Percentiles rank a stretch among this genome's conserved stretches.
Conservation (phyloP, 2,329 filamentous ascomycete genomes). For the Cladosporium sp. region DNA sequence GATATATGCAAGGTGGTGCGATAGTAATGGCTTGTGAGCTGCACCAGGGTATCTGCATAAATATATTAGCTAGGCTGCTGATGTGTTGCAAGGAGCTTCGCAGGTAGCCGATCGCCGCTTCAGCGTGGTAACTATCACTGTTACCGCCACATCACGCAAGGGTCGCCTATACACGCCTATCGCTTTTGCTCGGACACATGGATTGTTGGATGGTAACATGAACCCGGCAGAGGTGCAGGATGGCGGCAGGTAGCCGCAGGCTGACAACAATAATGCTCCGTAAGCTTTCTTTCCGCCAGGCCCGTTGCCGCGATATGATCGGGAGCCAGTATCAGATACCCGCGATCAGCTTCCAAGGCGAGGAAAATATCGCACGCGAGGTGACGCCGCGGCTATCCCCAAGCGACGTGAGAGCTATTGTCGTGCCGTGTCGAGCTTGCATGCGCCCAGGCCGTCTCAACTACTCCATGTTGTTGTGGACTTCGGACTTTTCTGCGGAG, state of each 20-base stretch:
- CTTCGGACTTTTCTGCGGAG: constrained; percentile 9
- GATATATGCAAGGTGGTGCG: not conserved
- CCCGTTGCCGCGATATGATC: not conserved
- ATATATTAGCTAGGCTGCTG: not conserved
- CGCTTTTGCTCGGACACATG: not conserved
- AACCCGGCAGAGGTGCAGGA: not conserved
- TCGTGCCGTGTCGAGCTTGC: constrained; percentile 3
- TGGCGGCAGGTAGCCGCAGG: not conserved
- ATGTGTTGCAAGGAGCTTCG: not conserved
- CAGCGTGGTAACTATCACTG: not conserved
- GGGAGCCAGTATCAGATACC: not conserved
- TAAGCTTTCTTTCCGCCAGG: not conserved
- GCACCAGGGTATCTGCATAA: not conserved
- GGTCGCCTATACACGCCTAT: not conserved
- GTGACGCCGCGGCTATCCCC: not conserved
- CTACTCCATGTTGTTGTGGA: not conserved
- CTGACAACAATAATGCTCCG: not conserved
- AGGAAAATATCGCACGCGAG: not conserved
- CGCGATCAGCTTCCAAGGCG: not conserved
- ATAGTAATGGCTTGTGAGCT: not conserved
- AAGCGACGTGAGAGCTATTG: not conserved
- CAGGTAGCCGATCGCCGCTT: not conserved
- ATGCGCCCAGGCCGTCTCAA: not conserved
- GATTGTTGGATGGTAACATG: not conserved
- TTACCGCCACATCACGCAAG: not conserved